Evolutionary conservation across 1,284 basidiomycete species (phyloP), one percentile per base, ranked within the genome.

Genomic region (Heterobasidion occidentale): DNA sequence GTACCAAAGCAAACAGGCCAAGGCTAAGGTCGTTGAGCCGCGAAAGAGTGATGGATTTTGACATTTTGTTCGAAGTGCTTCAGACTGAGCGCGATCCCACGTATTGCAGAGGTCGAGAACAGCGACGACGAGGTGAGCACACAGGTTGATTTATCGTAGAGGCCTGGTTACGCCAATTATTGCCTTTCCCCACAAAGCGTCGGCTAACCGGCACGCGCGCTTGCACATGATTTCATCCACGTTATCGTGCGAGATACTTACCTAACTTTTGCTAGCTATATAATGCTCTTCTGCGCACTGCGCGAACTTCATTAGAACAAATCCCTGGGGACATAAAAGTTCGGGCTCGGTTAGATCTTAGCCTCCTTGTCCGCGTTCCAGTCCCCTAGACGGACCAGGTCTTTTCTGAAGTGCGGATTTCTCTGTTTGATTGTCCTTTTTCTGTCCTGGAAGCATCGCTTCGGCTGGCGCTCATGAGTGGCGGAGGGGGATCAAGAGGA

Each of bases 351-450:
- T 72, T 74, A 84, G 80, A 80, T 82, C 71, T 78, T 79, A 84
- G 83, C 79, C 79, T 88, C 81, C 86, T 81, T 80, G 87, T 81
- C 85, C 88, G 88, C 87, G 88, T 90, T 90, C 88, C 88, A 86
- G 88, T 90, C 86, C 81, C 79, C 88, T 76, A 89, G 78, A 90
- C 46, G 62, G 65, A 84, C 59, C 69, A 57, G 65, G 71, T 62
- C 68, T 63, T 67, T 66, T 63, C 60, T 67, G 66, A 61, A 55
- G 65, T 54, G 58, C 48, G 27, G 27, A n/a, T 62, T 61, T 66
- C 67, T 70, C 75, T 68, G 74, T 73, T 70, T 70, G 70, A 74
- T 74, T 73, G 60, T 69, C 65, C 61, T 62, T 69, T 62, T 33
- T 53, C 68, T 70, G 67, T 72, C 66, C 63, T 58, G 72, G 81